Percentiles rank a stretch among this genome's conserved stretches.
phyloP scores from a whole-genome alignment of 345 rosid species.

The Leavenworthia alabamica region DNA sequence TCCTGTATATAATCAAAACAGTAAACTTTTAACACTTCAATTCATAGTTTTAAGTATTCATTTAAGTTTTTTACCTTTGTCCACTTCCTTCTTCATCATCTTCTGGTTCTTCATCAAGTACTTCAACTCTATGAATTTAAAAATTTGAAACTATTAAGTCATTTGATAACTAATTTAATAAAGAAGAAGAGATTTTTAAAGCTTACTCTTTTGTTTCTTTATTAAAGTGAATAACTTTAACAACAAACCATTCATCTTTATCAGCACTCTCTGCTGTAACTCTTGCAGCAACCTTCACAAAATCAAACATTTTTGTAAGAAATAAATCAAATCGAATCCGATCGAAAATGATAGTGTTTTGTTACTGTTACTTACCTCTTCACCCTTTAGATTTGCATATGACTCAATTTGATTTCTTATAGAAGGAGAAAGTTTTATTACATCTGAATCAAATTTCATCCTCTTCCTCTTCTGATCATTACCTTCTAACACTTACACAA shows the following conservation, averaged over 20 bases:
- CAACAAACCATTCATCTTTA: slow-evolving; percentile 80
- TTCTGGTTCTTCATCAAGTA: slow-evolving; percentile 88
- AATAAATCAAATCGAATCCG: too few species aligned
- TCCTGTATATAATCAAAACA: slow-evolving; percentile 35
- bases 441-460: slow-evolving; percentile 69
- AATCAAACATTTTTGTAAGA: background rate
- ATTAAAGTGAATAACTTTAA: slow-evolving; percentile 77
- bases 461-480: slow-evolving; percentile 67
- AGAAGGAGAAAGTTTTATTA: slow-evolving; percentile 49
- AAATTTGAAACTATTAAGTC: background rate
- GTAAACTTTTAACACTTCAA: background rate
- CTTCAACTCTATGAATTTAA: slow-evolving; percentile 60
- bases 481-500: slow-evolving; percentile 49
- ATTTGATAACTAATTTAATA: background rate
- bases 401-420: slow-evolving; percentile 61
- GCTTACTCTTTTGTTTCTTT: slow-evolving; percentile 82
- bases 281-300: slow-evolving; percentile 80
- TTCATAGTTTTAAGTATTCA: background rate
- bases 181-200: background rate
- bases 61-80: slow-evolving; percentile 44
- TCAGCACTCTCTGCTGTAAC: slow-evolving; percentile 64
- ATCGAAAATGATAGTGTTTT: too few species aligned
- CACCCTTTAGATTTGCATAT: slow-evolving; percentile 64
- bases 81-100: slow-evolving; percentile 75
- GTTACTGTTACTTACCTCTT: too few species aligned